A percentile compares a stretch with the other conserved stretches of the same genome.
These are phyloP conservation scores for Gastrolobium bilobum DNA, from an alignment of 306 rosid genomes.

Conservation along the genomic window DNA sequence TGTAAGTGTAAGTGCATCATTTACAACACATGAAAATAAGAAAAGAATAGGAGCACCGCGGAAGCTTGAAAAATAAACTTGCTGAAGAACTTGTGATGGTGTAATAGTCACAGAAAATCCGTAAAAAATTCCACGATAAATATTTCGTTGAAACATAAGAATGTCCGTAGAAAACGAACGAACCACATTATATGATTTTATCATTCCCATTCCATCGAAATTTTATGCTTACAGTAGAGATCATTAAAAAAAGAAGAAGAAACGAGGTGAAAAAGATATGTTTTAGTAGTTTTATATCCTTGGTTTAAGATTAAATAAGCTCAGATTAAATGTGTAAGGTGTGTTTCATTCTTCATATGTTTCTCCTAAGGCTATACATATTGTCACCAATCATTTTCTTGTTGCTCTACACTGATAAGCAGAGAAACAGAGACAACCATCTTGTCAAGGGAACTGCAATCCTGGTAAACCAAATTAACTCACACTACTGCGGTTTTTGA, in stretches of 20 bases:
- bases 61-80: too few relatives aligned
- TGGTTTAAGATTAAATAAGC: neutral
- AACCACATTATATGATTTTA: too few relatives aligned
- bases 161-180: too few relatives aligned
- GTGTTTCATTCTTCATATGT: neutral
- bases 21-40: too few relatives aligned
- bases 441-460: constrained; percentile 46
- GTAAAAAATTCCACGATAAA: too few relatives aligned
- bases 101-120: too few relatives aligned
- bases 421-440: constrained; percentile 48
- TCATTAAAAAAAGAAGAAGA: neutral
- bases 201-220: too few relatives aligned
- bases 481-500: too few relatives aligned
- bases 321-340: neutral
- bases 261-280: constrained; percentile 1
- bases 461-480: constrained; percentile 47
- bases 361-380: neutral
- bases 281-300: neutral
- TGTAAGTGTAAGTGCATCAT: too few relatives aligned
- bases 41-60: too few relatives aligned
- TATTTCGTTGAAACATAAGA: too few relatives aligned
- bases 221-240: neutral
- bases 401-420: constrained; percentile 31
- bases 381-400: constrained; percentile 21
- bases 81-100: too few relatives aligned